A percentile compares a stretch with the other conserved stretches of the same genome.
Conservation (phyloP, 345 rosid species). For the Laguncularia racemosa region DNA sequence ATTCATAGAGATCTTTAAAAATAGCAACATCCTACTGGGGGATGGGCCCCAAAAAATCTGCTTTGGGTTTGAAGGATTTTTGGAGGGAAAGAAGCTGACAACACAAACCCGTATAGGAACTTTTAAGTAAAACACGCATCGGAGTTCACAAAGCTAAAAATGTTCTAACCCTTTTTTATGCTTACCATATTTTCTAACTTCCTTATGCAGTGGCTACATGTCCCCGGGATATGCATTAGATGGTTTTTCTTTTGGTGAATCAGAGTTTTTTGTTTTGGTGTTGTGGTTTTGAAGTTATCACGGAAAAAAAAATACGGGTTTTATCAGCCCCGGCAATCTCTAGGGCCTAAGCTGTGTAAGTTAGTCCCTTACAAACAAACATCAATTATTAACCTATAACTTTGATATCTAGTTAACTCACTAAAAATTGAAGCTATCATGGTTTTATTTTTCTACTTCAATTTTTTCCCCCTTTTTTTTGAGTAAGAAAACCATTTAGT, state of each 20-base stretch:
- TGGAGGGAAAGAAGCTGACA: constrained; percentile 44
- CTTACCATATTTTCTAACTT: not conserved
- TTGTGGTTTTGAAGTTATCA: constrained; percentile 46
- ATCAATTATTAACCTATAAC: too few relatives aligned
- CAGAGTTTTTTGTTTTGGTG: constrained; percentile 67
- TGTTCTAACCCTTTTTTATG: not conserved
- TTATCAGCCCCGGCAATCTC: constrained; percentile 20
- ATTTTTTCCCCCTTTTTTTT: too few relatives aligned
- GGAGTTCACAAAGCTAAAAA: not conserved
- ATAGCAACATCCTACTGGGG: constrained; percentile 52
- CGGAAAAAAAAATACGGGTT: constrained; percentile 43
- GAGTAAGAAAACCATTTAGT: too few relatives aligned
- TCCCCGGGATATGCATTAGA: constrained; percentile 63
- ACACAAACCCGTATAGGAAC: constrained; percentile 62
- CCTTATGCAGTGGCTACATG: constrained; percentile 55
- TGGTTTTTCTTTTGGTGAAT: constrained; percentile 54
- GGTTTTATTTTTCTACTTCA: too few relatives aligned
- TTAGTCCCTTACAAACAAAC: too few relatives aligned
- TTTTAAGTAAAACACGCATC: constrained; percentile 27
- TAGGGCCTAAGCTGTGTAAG: constrained; percentile 51
- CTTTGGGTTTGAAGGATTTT: constrained; percentile 67
- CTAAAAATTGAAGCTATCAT: too few relatives aligned
- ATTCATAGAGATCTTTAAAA: constrained; percentile 67
- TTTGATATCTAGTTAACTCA: too few relatives aligned
- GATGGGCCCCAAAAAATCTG: constrained; percentile 73